A percentile compares a stretch with the other conserved stretches of the same genome.
These are phyloP conservation scores for Phytopythium litorale DNA, from an alignment of 352 stramenopile genomes.

Conservation along the genomic window DNA sequence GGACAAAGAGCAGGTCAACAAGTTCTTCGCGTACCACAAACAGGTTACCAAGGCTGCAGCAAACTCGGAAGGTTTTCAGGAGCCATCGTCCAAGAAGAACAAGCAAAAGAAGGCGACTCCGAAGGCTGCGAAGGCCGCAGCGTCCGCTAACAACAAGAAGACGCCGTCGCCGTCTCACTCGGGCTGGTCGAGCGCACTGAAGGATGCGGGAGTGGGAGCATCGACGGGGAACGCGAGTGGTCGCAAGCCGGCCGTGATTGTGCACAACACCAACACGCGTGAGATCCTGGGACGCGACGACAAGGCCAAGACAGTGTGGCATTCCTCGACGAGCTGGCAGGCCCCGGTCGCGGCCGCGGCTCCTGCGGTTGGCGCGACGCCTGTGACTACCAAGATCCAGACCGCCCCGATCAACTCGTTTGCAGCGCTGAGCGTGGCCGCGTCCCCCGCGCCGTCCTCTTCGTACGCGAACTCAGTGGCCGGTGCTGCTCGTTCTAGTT, in stretches of 20 bases:
- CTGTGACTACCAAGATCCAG: constrained; percentile 59
- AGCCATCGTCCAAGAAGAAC: constrained; percentile 39
- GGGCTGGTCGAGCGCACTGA: constrained; percentile 70
- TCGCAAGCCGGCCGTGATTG: constrained; percentile 35
- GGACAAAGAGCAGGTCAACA: constrained; percentile 56
- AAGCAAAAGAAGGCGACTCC: constrained; percentile 37
- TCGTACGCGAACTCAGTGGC: constrained; percentile 21
- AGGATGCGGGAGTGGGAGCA: constrained; percentile 50
- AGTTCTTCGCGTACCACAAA: constrained; percentile 62
- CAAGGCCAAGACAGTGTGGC: constrained; percentile 38
- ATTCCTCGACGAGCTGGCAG: constrained; percentile 52
- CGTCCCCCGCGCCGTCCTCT: constrained; percentile 15
- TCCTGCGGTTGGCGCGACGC: constrained; percentile 19
- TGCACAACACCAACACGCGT: constrained; percentile 58
- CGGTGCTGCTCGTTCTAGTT: constrained; percentile 4
- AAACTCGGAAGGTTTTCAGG: constrained; percentile 37
- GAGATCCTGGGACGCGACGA: constrained; percentile 37
- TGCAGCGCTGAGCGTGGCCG: constrained; percentile 31
- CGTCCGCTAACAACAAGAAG: constrained; percentile 22
- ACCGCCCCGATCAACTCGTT: constrained; percentile 52
- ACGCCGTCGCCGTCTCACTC: constrained; percentile 30
- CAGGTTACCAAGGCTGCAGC: constrained; percentile 35
- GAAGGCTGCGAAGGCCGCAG: constrained; percentile 16
- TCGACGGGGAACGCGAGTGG: constrained; percentile 12
- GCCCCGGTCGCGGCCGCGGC: constrained; percentile 17